Conservation (phyloP, 805 yeast species). For the Debaryomyces hansenii region DNA sequence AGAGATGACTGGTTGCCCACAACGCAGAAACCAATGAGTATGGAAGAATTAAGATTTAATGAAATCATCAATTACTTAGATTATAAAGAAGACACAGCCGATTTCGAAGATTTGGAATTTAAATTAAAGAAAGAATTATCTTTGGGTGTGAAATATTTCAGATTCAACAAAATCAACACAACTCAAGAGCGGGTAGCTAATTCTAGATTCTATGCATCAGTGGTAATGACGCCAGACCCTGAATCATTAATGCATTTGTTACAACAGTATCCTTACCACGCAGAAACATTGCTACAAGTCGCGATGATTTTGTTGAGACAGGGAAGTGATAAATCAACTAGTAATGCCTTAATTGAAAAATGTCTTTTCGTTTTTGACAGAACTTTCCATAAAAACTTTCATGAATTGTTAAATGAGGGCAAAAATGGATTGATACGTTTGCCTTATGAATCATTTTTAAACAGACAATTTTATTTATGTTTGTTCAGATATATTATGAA, state of each 20-base stretch:
- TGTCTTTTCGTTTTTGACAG: slow-evolving; percentile 80
- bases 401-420: slow-evolving; percentile 43
- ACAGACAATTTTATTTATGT: slow-evolving; percentile 74
- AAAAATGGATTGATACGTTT: slow-evolving; percentile 60
- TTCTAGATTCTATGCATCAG: slow-evolving; percentile 60
- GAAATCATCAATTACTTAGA: slow-evolving; percentile 37
- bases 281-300: slow-evolving; percentile 75
- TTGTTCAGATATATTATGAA: slow-evolving; percentile 69
- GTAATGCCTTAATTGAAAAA: slow-evolving; percentile 73
- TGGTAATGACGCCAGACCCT: slow-evolving; percentile 75
- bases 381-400: slow-evolving; percentile 60
- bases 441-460: slow-evolving; percentile 74
- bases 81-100: slow-evolving; percentile 35
- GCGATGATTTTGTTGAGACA: slow-evolving; percentile 73
- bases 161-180: slow-evolving; percentile 42
- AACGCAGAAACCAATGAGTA: slow-evolving; percentile 53
- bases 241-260: slow-evolving; percentile 63
- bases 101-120: slow-evolving; percentile 23
- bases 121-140: slow-evolving; percentile 31
- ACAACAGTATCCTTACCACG: slow-evolving; percentile 68
- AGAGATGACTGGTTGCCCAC: slow-evolving; percentile 83
- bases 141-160: slow-evolving; percentile 56
- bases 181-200: slow-evolving; percentile 38
- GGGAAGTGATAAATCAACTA: slow-evolving; percentile 67
- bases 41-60: slow-evolving; percentile 51